Evolutionary conservation across 208 protist genomes (phyloP).

Genomic region (Leishmania aethiopica): DNA sequence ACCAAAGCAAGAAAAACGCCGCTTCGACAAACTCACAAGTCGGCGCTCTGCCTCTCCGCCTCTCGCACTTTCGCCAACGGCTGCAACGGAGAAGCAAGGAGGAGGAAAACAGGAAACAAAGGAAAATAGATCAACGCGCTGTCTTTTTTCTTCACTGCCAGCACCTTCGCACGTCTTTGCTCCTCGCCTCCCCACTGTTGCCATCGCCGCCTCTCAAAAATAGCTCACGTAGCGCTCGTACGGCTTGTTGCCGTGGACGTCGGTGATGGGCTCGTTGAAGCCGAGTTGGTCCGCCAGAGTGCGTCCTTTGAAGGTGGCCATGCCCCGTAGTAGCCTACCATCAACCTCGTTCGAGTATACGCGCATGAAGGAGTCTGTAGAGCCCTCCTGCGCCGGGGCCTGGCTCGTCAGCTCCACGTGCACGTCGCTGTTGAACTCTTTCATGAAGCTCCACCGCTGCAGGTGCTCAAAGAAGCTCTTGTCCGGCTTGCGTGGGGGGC

Average conservation of each 20-base stretch:
- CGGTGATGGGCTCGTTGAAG: constrained; percentile 77
- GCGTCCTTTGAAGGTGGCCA: constrained; percentile 56
- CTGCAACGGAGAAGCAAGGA: not conserved
- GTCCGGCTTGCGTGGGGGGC: constrained; percentile 38
- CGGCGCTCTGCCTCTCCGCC: not conserved
- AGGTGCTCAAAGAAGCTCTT: constrained; percentile 64
- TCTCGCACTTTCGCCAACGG: not conserved
- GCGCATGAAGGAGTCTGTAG: constrained; percentile 45
- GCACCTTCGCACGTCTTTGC: not conserved
- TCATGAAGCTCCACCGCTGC: constrained; percentile 87
- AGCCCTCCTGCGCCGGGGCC: constrained; percentile 26
- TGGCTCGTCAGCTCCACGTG: constrained; percentile 74
- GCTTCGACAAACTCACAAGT: not conserved
- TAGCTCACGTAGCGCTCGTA: constrained; percentile 44
- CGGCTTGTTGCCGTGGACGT: constrained; percentile 49
- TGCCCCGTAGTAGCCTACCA: constrained; percentile 58
- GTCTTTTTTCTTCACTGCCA: not conserved
- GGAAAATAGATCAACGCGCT: not conserved
- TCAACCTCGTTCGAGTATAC: constrained; percentile 61
- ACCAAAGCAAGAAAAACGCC: not conserved
- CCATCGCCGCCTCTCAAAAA: constrained; percentile 8
- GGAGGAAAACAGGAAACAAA: not conserved
- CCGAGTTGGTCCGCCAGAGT: constrained; percentile 68
- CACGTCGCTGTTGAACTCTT: constrained; percentile 84
- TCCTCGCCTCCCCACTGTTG: too few relatives aligned